A percentile compares a stretch with the other conserved stretches of the same genome.
phyloP scores from a whole-genome alignment of 352 stramenopile species.

The Globisporangium abappressorium region DNA sequence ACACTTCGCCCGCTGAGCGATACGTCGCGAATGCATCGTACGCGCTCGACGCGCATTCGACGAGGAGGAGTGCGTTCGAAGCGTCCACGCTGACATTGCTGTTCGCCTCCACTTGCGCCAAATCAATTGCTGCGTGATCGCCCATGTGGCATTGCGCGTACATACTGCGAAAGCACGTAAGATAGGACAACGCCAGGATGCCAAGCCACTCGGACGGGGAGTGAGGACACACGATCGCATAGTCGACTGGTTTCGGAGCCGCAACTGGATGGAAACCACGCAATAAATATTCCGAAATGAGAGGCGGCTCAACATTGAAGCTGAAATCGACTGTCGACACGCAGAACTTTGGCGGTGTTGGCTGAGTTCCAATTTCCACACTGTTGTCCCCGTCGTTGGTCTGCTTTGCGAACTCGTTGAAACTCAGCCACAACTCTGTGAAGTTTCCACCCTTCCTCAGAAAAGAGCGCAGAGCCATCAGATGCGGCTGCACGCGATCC shows the following conservation, averaged over 20 bases:
- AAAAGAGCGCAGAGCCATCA: constrained; percentile 29
- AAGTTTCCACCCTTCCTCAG: constrained; percentile 16
- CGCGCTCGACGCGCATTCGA: constrained; percentile 49
- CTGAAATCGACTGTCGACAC: constrained; percentile 53
- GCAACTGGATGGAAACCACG: constrained; percentile 65
- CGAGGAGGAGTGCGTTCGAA: constrained; percentile 48
- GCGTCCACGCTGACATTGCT: constrained; percentile 45
- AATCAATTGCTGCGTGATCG: constrained; percentile 51
- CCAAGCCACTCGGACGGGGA: constrained; percentile 72
- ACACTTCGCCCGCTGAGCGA: constrained; percentile 50
- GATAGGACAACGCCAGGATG: constrained; percentile 65
- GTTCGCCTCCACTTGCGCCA: constrained; percentile 36
- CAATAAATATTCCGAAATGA: constrained; percentile 78
- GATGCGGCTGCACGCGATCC: constrained; percentile 37
- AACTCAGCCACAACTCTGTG: constrained; percentile 34
- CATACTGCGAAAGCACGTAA: constrained; percentile 64
- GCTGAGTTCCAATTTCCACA: not conserved
- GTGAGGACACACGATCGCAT: constrained; percentile 67
- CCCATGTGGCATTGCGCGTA: constrained; percentile 72
- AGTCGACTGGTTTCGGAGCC: constrained; percentile 65
- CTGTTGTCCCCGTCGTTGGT: constrained; percentile 12
- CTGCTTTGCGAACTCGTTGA: constrained; percentile 28
- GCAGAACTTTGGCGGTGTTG: constrained; percentile 33
- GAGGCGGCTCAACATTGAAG: constrained; percentile 44
- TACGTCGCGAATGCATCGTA: constrained; percentile 66